Percentiles rank a stretch among this genome's conserved stretches.
Evolutionary conservation across 2,329 filamentous ascomycete species (phyloP).

Genomic region (Hypoxylon sp.): DNA sequence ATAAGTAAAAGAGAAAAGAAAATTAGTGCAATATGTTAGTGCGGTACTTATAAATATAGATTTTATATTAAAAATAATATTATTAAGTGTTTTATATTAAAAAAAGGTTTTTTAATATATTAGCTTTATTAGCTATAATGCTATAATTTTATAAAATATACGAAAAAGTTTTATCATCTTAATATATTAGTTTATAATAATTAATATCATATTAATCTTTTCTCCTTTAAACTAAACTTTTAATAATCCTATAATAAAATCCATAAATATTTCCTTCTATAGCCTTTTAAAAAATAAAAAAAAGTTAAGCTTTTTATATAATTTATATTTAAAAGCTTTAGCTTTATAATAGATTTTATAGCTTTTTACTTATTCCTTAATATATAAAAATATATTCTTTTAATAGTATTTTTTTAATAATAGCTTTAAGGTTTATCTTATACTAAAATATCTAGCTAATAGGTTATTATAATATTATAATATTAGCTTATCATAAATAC

Average conservation of each 20-base stretch:
- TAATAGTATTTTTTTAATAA: neutral
- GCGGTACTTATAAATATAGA: neutral
- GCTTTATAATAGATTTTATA: neutral
- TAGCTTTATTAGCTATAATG: no score
- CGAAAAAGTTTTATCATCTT: no score
- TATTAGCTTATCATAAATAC: neutral
- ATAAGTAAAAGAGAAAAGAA: no score
- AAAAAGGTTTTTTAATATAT: no score
- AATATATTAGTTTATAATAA: no score
- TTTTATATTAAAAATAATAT: no score
- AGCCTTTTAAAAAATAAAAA: neutral
- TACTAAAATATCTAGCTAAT: neutral
- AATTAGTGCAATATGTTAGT: no score
- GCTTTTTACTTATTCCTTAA: neutral
- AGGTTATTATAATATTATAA: neutral
- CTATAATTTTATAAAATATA: no score
- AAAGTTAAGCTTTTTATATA: neutral
- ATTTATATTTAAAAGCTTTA: neutral
- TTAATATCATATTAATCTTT: no score
- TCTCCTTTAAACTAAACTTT: neutral
- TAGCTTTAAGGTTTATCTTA: neutral
- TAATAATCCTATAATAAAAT: neutral
- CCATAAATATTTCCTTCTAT: neutral
- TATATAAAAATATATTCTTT: neutral
- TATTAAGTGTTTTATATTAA: no score